phyloP scores from a whole-genome alignment of 257 asterid genomes.

The Verbena officinalis region DNA sequence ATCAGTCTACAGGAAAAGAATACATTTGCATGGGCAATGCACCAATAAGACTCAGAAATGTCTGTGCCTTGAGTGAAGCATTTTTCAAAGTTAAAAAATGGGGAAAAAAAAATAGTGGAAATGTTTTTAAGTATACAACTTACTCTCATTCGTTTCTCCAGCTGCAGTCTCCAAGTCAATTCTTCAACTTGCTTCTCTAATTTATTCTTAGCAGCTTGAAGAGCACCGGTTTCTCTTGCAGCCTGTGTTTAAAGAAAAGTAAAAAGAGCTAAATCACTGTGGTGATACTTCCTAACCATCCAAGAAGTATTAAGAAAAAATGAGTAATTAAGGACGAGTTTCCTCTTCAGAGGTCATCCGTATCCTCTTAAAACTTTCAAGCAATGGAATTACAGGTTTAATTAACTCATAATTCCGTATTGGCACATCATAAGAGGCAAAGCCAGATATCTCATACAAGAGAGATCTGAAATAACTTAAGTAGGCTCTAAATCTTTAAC shows the following conservation, averaged over 20 bases:
- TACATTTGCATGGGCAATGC: slow-evolving; percentile 22
- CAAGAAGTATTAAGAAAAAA: neutral
- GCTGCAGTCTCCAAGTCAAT: slow-evolving; percentile 95
- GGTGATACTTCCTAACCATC: neutral
- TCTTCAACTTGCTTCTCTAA: slow-evolving; percentile 99
- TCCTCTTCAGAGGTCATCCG: slow-evolving; percentile 8
- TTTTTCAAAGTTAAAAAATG: neutral
- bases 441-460: neutral
- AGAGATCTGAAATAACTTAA: too few relatives aligned
- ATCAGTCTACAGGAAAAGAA: slow-evolving; percentile 59
- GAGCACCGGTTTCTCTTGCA: slow-evolving; percentile 98
- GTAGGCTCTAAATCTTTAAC: too few relatives aligned
- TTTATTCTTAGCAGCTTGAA: slow-evolving; percentile 98
- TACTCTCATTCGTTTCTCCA: slow-evolving; percentile 98
- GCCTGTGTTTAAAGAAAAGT: slow-evolving; percentile 52
- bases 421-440: slow-evolving; percentile 3
- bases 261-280: neutral
- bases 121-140: slow-evolving; percentile 28
- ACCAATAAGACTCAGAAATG: slow-evolving; percentile 9
- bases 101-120: slow-evolving; percentile 6
- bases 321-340: neutral
- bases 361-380: neutral
- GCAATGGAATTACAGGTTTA: neutral
- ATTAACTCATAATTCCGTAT: too few relatives aligned
- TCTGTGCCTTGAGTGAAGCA: neutral